Percentiles rank a stretch among this genome's conserved stretches.
phyloP scores from a whole-genome alignment of 2,329 filamentous ascomycete species.

The Aspergillus ochraceoroseus region DNA sequence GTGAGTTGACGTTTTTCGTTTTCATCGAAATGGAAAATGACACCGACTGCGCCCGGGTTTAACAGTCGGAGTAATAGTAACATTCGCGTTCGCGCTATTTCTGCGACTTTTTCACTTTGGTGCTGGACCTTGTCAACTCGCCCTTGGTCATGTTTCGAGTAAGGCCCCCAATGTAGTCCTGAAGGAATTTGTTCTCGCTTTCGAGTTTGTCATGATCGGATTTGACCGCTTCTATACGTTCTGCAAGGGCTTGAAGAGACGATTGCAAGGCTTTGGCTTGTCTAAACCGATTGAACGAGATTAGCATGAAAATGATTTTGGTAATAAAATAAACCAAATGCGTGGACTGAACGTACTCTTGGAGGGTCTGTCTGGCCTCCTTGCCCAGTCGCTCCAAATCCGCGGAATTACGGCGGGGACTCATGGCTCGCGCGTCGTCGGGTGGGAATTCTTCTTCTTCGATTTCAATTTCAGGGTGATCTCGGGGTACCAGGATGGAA shows the following conservation, averaged over 20 bases:
- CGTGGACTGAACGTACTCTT: slow-evolving; percentile 61
- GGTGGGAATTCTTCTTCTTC: slow-evolving; percentile 72
- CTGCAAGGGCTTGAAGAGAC: slow-evolving; percentile 80
- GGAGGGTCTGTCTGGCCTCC: slow-evolving; percentile 64
- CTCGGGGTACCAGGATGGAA: slow-evolving; percentile 74
- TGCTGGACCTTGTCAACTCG: slow-evolving; percentile 52
- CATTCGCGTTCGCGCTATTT: slow-evolving; percentile 30
- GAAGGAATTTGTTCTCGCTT: slow-evolving; percentile 92
- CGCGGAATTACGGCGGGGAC: slow-evolving; percentile 80
- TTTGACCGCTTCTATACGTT: slow-evolving; percentile 89
- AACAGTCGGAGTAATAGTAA: slow-evolving; percentile 4
- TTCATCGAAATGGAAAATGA: slow-evolving; percentile 16
- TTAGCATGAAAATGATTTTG: slow-evolving; percentile 3
- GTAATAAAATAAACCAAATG: too few relatives aligned
- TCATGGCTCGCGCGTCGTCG: slow-evolving; percentile 90
- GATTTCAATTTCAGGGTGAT: slow-evolving; percentile 67
- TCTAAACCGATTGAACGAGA: slow-evolving; percentile 46
- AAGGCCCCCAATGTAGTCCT: slow-evolving; percentile 95
- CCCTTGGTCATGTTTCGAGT: slow-evolving; percentile 65
- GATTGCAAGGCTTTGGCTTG: slow-evolving; percentile 86
- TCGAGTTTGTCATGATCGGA: slow-evolving; percentile 95
- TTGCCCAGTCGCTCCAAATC: slow-evolving; percentile 83
- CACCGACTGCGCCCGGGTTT: slow-evolving; percentile 15
- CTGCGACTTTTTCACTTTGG: slow-evolving; percentile 48
- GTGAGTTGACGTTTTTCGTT: slow-evolving; percentile 17